Evolutionary conservation across 2,329 filamentous ascomycete species (phyloP), one percentile per base, ranked within the genome.

Genomic region (Monosporascus sp.): DNA sequence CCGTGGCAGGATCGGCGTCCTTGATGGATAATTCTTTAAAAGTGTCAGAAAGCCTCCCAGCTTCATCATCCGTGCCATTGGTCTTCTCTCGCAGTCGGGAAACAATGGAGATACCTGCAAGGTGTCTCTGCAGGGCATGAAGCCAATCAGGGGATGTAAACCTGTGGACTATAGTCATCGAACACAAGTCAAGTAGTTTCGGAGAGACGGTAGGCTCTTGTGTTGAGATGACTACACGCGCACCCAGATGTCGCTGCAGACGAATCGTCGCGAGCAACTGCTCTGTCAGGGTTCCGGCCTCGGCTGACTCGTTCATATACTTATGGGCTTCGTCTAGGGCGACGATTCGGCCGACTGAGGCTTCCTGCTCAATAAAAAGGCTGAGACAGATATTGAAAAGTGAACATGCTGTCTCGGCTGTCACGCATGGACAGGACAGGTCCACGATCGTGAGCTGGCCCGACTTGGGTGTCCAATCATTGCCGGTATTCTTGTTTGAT

Each of bases 271-370:
- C 73, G 0, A 89, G 72, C 0, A 92, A 72, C 0, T 76, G 75
- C 6, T 86, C 75, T 0, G 86, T 91, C 28, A 92, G 75, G 0
- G 72, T 72, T 2, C 71, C 65, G 1, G 81, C 79, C 41, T 85
- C 82, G 0, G 74, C 66, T 0, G 78, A 78, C 1, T 74, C 72
- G 14, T 77, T 80, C 78, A 90, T 84, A 64, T 85, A 90, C 70
- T 91, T 91, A 65, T 94, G 89, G 0, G 89, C 89, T 64, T 93
- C 88, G 57, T 93, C 88, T 0, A 92, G 72, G 0, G 86, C 87
- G 15, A 92, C 70, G 38, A 91, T 74, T 5, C 83, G 77, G 1
- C 86, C 82, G 0, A 76, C 63, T 0, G 65, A 66, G 0, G 67
- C 58, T 0, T 76, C 68, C 47, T 81, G 74, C 54, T 86, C 80